Evolutionary conservation across 345 rosid genomes (phyloP), one percentile per base, ranked within the genome.

Genomic region (Microcos paniculata): DNA sequence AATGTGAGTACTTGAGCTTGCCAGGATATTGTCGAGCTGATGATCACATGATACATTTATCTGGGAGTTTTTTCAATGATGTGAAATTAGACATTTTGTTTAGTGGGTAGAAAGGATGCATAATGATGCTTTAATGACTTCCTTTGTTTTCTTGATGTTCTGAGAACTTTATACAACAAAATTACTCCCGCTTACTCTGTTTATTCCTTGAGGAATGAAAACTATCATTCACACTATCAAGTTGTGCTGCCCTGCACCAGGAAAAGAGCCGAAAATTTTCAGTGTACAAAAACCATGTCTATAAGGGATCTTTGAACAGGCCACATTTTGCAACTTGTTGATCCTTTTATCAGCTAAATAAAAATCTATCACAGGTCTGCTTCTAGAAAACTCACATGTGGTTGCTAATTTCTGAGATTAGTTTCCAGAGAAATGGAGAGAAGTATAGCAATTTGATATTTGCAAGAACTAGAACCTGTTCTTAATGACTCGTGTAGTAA

Each of bases 381-480:
- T 65, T 65, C 51, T 42, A 31, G 70, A 65, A 57, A 65, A 21
- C 31, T n/a, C 10, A 65, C 23, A 65, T 42, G 40, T 65, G 70
- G 51, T 5, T 21, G 70, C 30, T 21, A 65, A 12, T 65, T 21
- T 42, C 4, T 21, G 51, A 21, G 70, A 40, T 64, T 64, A 51
- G 49, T 64, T 35, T 64, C 70, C 18, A 23, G 16, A 21, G 51
- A 42, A 42, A 65, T 1, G 5, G 51, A 65, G 38, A 35, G 48
- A 23, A 57, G 33, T 24, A 51, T 24, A 57, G 33, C 62, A 46
- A 46, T 10, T 56, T n/a, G 61, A 24, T 24, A 26, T 23, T 8
- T 24, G 62, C 8, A 8, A 26, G 62, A 57, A 57, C 24, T 24
- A 24, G 33, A 26, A 57, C 31, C 9, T 57, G 62, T 57, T 57